Evolutionary conservation across 257 asterid species (phyloP).

Genomic region (Przewalskia tangutica): DNA sequence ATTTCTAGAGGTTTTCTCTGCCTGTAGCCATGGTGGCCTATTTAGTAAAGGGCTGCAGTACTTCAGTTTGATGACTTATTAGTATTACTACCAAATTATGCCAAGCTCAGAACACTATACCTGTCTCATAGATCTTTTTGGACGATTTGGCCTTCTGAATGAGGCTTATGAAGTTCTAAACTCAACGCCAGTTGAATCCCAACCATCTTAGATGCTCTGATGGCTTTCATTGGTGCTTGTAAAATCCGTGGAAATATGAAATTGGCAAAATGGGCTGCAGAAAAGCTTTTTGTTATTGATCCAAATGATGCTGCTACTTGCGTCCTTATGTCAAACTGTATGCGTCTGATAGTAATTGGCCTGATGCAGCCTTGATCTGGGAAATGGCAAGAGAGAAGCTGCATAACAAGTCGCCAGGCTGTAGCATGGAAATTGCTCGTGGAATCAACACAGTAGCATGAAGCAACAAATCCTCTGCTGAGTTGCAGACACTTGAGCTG

Average conservation of each 20-base stretch:
- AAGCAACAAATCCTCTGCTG: not conserved
- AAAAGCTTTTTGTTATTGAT: slow-evolving; percentile 17
- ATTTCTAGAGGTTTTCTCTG: slow-evolving; percentile 30
- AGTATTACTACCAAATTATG: slow-evolving; percentile 10
- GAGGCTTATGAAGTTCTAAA: slow-evolving; percentile 23
- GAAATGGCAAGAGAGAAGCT: slow-evolving; percentile 8
- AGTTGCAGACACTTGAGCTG: not conserved
- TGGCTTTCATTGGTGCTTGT: slow-evolving; percentile 29
- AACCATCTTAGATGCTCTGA: slow-evolving; percentile 18
- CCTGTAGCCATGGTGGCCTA: slow-evolving; percentile 31
- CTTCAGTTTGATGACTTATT: slow-evolving; percentile 18
- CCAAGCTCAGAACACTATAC: slow-evolving; percentile 24
- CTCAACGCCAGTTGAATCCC: slow-evolving; percentile 9
- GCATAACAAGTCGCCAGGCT: slow-evolving; percentile 15
- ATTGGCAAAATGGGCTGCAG: slow-evolving; percentile 21
- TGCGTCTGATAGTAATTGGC: slow-evolving; percentile 22
- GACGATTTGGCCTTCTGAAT: slow-evolving; percentile 20
- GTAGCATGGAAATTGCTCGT: slow-evolving; percentile 17
- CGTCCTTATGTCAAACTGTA: slow-evolving; percentile 18
- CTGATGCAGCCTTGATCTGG: slow-evolving; percentile 17
- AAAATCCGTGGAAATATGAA: slow-evolving; percentile 19
- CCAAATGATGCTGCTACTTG: slow-evolving; percentile 22
- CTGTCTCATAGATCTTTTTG: slow-evolving; percentile 29
- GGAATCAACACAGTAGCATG: slow-evolving; percentile 10
- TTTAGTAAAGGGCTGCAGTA: slow-evolving; percentile 23